Conservation (phyloP, 108 stramenopile genomes). For the Conticribra weissflogii region DNA sequence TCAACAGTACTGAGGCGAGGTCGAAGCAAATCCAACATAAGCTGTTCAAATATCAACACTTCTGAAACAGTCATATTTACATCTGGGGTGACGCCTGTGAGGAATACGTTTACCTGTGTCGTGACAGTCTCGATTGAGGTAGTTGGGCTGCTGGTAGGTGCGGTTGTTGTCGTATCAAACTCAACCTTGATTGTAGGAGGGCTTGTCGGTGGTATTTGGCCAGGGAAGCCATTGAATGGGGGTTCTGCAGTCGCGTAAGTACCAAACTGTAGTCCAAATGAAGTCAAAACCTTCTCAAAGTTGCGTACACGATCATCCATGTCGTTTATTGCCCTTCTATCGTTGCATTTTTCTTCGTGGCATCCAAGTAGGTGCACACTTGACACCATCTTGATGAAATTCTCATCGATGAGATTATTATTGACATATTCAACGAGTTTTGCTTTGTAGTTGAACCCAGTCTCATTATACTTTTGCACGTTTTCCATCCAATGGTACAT, state of each 20-base stretch:
- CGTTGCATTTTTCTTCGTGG: conserved; percentile 24
- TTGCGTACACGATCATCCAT: conserved; percentile 36
- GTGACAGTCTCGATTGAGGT: conserved; percentile 10
- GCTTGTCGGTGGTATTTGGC: conserved; percentile 29
- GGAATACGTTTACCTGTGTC: conserved; percentile 33
- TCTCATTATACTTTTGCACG: conserved; percentile 37
- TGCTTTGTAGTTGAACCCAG: conserved; percentile 41
- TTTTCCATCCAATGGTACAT: conserved; percentile 56
- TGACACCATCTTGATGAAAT: conserved; percentile 24
- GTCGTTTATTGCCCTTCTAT: conserved; percentile 15
- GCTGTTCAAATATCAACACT: conserved; percentile 26
- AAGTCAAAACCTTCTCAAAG: conserved; percentile 47
- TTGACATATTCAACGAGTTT: conserved; percentile 36
- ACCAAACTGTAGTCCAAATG: conserved; percentile 39
- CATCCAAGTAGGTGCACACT: conserved; percentile 44
- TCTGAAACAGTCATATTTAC: conserved; percentile 43
- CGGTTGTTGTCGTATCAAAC: neutral
- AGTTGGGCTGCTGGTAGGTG: conserved; percentile 25
- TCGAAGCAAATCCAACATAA: conserved; percentile 37
- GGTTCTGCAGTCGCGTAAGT: conserved; percentile 40
- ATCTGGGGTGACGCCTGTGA: conserved; percentile 37
- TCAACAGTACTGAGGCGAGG: conserved; percentile 30
- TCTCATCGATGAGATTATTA: conserved; percentile 16
- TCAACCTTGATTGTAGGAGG: conserved; percentile 19
- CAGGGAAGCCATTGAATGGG: conserved; percentile 40